A percentile compares a stretch with the other conserved stretches of the same genome.
phyloP scores from a whole-genome alignment of 2,329 filamentous ascomycete species.

The Paecilomyces formosus region DNA sequence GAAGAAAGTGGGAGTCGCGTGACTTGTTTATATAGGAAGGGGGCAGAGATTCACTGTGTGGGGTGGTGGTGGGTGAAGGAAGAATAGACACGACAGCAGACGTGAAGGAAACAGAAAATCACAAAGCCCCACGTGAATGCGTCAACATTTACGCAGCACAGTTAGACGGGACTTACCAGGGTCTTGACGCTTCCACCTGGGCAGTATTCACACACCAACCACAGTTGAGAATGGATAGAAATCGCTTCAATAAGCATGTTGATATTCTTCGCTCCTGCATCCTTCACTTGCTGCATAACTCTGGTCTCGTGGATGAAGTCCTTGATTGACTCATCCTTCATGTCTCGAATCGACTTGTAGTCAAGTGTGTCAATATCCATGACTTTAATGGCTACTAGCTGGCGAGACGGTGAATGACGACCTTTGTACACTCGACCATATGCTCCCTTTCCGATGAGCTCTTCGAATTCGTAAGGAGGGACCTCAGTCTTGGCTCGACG shows the following conservation, averaged over 20 bases:
- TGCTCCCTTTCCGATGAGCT: constrained; percentile 45
- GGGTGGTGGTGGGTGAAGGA: not conserved
- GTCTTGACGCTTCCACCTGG: constrained; percentile 60
- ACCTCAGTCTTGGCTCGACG: constrained; percentile 36
- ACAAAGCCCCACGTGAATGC: not conserved
- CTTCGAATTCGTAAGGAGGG: constrained; percentile 43
- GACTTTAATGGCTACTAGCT: constrained; percentile 45
- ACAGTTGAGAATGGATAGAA: constrained; percentile 56
- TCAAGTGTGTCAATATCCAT: constrained; percentile 44
- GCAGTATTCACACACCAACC: constrained; percentile 61
- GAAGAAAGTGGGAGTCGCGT: not conserved
- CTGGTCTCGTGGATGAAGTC: constrained; percentile 56
- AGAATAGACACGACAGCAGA: not conserved
- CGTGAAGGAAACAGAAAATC: not conserved
- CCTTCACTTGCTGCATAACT: constrained; percentile 55
- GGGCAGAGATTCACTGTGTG: not conserved
- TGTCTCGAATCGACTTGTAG: constrained; percentile 39
- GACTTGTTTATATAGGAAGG: not conserved
- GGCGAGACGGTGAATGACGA: constrained; percentile 29
- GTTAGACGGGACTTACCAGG: constrained; percentile 41
- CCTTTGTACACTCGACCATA: constrained; percentile 47
- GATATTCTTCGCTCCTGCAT: constrained; percentile 55
- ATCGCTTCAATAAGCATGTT: constrained; percentile 59
- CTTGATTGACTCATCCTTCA: constrained; percentile 43
- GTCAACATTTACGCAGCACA: not conserved